Percentiles rank a stretch among this genome's conserved stretches.
phyloP scores from a whole-genome alignment of 192 early-diverging fungal genomes.

The Entomortierella beljakovae region DNA sequence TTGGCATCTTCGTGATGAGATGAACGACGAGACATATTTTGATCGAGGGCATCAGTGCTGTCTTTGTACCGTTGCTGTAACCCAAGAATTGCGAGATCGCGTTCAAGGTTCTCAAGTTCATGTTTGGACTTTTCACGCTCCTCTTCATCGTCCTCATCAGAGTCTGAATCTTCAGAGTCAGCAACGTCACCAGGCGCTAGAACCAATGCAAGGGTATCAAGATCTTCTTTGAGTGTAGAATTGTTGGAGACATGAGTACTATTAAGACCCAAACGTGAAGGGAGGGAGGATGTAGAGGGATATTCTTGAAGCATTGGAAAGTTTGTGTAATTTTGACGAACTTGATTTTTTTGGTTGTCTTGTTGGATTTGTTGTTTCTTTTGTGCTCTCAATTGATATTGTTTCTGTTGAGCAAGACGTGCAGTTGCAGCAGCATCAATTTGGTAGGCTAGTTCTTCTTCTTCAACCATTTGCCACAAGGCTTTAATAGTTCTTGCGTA shows the following conservation, averaged over 20 bases:
- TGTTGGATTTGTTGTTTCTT: neutral
- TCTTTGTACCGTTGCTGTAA: conserved; percentile 6
- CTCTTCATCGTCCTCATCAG: conserved; percentile 4
- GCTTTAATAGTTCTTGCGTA: conserved; percentile 51
- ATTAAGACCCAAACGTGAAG: neutral
- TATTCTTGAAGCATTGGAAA: neutral
- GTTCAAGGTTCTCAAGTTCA: conserved; percentile 15
- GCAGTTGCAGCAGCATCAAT: conserved; percentile 20
- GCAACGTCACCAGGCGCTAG: neutral
- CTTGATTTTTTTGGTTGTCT: neutral
- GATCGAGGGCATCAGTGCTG: neutral
- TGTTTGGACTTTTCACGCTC: conserved; percentile 1
- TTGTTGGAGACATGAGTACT: neutral
- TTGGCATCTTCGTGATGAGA: neutral
- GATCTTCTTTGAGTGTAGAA: neutral
- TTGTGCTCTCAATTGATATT: neutral
- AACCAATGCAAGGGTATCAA: neutral
- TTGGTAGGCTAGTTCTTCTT: conserved; percentile 27
- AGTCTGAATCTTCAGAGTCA: neutral
- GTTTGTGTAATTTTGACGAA: neutral
- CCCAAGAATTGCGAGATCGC: conserved; percentile 4
- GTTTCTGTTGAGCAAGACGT: conserved; percentile 3
- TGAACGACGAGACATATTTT: neutral
- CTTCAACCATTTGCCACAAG: conserved; percentile 51
- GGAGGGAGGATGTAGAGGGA: too few species aligned